phyloP scores from a whole-genome alignment of 352 stramenopile species.

The Pythium biforme region DNA sequence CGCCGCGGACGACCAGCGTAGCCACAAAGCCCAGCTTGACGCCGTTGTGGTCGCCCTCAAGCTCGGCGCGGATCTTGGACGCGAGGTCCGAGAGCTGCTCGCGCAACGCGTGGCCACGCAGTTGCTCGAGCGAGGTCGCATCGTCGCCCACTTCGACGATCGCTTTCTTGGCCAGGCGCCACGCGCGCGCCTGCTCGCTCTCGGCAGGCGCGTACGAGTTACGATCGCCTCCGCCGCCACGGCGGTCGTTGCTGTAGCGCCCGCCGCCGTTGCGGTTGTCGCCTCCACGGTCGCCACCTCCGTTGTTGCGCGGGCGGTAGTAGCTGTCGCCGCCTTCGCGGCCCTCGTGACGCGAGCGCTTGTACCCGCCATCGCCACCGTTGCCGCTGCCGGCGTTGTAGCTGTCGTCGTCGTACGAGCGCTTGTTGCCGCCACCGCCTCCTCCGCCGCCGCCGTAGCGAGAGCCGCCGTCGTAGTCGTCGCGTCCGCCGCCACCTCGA shows the following conservation, averaged over 20 bases:
- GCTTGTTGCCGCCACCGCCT: conserved; percentile 36
- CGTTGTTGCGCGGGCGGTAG: conserved; percentile 65
- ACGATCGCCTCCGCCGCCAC: conserved; percentile 12
- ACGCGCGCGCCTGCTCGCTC: conserved; percentile 65
- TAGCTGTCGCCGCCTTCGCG: conserved; percentile 39
- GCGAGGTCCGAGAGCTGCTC: conserved; percentile 49
- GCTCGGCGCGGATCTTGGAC: conserved; percentile 44
- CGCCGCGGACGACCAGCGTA: conserved; percentile 53
- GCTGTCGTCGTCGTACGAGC: conserved; percentile 37
- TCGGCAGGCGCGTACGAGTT: conserved; percentile 29
- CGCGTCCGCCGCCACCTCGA: conserved; percentile 21
- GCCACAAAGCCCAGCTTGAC: conserved; percentile 61
- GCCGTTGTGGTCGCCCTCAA: conserved; percentile 49
- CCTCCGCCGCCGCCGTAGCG: conserved; percentile 27
- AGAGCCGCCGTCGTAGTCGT: conserved; percentile 24
- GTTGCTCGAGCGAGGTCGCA: conserved; percentile 32
- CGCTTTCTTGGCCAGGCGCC: conserved; percentile 73
- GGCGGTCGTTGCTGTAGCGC: conserved; percentile 33
- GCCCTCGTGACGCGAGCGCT: conserved; percentile 45
- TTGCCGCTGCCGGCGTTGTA: conserved; percentile 19
- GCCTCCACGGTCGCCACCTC: too few species aligned
- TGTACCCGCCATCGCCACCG: conserved; percentile 35
- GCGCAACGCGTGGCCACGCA: conserved; percentile 32
- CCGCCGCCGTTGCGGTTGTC: conserved; percentile 39
- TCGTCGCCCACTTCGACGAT: conserved; percentile 68